Base-by-base conservation (phyloP, 108 stramenopile species). In the Mayamaea pseudoterrestris region DNA sequence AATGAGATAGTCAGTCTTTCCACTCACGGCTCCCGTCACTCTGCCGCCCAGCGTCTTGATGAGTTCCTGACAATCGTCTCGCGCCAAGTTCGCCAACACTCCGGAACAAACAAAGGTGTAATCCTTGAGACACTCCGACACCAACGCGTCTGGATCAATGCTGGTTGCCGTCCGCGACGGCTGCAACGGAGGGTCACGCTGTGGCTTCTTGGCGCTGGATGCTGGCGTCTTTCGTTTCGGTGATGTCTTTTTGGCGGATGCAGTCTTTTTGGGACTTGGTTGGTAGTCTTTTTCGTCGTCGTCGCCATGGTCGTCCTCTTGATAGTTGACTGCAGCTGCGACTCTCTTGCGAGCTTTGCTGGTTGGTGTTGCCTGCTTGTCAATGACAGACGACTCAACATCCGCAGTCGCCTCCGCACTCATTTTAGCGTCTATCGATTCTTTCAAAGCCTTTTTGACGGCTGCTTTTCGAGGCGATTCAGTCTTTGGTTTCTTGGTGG, bases 1-100 rank as follows among this genome's bases (percentile, higher is more conserved):
- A 5, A 98, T 67, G 21, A 98, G 52, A 64, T 81, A 95, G 43
- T 57, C 53, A 5, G 97, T 98, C 55, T 85, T 93, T 1, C 90
- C 66, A 26, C 71, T 71, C 0, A 96, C 89, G 13, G 57, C 63
- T 5, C 57, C 50, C 1, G 90, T 90, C 12, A 90, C 80, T 14
- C 79, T 50, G 27, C 89, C 94, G 13, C 94, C 94, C 27, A 80
- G 55, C 0, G 39, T 76, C 43, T 82, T 85, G 58, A 95, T 54
- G 13, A 71, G 52, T 26, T 95, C 89, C 11, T 51, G 51, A 2
- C 76, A 77, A 14, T 68, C 69, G 5, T 90, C 88, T 1, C 89
- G 64, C 1, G 47, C 21, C 21, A 83, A 23, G 30, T 71, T 47
- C 20, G 55, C 57, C 43, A 91, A 53, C 12, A 74, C 46, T 0